Evolutionary conservation across 208 protist genomes (phyloP).

Genomic region (Leptomonas seymouri): DNA sequence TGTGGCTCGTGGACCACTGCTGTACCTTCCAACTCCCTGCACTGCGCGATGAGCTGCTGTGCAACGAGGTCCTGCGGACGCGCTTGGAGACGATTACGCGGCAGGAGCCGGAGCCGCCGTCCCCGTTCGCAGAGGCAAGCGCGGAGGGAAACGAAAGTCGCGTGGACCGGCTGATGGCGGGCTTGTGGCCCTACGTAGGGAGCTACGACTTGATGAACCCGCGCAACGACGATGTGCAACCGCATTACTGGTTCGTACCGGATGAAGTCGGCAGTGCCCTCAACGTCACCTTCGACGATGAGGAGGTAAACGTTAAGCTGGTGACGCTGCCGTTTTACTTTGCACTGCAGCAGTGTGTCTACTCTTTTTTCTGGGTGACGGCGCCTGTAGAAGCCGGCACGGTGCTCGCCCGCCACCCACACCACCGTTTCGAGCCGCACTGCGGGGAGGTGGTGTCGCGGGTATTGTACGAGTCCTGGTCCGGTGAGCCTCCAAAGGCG

Average conservation of each 20-base stretch:
- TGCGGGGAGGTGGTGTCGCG: constrained; percentile 26
- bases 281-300: constrained; percentile 22
- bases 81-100: constrained; percentile 40
- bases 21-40: constrained; percentile 48
- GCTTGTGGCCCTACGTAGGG: constrained; percentile 45
- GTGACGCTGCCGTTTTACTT: constrained; percentile 55
- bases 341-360: constrained; percentile 41
- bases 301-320: constrained; percentile 43
- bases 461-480: constrained; percentile 36
- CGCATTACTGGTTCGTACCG: constrained; percentile 45
- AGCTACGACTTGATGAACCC: constrained; percentile 36
- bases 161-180: constrained; percentile 11
- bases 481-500: constrained; percentile 14
- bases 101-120: constrained; percentile 10
- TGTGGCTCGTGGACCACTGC: constrained; percentile 66
- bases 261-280: constrained; percentile 66
- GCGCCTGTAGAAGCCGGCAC: constrained; percentile 41
- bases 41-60: constrained; percentile 35
- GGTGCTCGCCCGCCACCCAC: constrained; percentile 29
- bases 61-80: constrained; percentile 34
- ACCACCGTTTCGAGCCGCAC: constrained; percentile 31
- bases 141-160: not conserved
- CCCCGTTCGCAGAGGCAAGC: not conserved
- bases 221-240: constrained; percentile 20
- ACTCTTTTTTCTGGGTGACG: constrained; percentile 60